Percentiles rank a stretch among this genome's conserved stretches.
Evolutionary conservation across 2,329 filamentous ascomycete species (phyloP).

Genomic region (Microcyclospora tardicrescens): DNA sequence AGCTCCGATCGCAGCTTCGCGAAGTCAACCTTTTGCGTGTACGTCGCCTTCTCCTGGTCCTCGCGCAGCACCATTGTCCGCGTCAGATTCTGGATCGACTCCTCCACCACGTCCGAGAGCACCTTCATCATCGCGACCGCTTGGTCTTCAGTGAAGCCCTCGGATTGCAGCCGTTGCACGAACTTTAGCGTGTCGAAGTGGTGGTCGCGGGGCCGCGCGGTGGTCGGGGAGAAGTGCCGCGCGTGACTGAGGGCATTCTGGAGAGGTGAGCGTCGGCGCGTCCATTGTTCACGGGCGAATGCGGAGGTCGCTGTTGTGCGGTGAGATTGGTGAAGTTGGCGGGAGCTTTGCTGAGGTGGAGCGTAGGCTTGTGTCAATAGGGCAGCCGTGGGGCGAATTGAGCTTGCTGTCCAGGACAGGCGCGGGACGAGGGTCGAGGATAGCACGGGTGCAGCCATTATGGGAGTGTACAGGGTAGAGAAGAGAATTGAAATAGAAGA

Average conservation of each 20-base stretch:
- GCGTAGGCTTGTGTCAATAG: constrained; percentile 7
- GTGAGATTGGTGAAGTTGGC: neutral
- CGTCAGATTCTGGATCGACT: constrained; percentile 94
- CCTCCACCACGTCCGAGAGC: constrained; percentile 89
- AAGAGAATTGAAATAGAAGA: too few relatives aligned
- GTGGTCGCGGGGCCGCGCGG: constrained; percentile 56
- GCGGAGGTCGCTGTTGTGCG: constrained; percentile 2
- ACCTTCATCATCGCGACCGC: constrained; percentile 98
- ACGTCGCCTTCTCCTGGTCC: constrained; percentile 68
- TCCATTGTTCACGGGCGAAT: constrained; percentile 6
- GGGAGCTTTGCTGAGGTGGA: neutral
- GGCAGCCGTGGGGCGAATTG: constrained; percentile 9
- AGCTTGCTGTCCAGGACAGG: constrained; percentile 22
- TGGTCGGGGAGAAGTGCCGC: constrained; percentile 53
- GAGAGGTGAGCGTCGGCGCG: constrained; percentile 3
- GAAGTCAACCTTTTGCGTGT: constrained; percentile 89
- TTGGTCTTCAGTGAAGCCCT: constrained; percentile 93
- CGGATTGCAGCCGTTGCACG: constrained; percentile 73
- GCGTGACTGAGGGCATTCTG: neutral
- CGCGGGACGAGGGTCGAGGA: constrained; percentile 21
- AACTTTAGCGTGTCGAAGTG: constrained; percentile 98
- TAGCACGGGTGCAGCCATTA: constrained; percentile 4
- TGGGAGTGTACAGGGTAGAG: neutral
- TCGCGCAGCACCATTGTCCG: constrained; percentile 96
- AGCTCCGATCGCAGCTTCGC: constrained; percentile 92